A percentile compares a stretch with the other conserved stretches of the same genome.
Conservation (phyloP, 305 asterid genomes). For the Solanum hybrid region DNA sequence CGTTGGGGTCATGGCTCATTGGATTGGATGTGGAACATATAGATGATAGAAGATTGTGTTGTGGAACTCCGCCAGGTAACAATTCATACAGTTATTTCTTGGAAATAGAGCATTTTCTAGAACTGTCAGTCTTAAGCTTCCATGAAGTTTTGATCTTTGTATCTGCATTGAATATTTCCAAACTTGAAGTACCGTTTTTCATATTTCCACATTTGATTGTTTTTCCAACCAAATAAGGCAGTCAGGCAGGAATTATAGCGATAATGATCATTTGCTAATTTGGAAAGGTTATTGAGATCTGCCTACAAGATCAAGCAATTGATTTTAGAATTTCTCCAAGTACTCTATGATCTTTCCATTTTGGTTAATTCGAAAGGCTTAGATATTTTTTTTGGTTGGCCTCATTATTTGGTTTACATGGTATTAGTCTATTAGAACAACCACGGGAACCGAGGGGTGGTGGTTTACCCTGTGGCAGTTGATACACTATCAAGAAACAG, state of each 20-base stretch:
- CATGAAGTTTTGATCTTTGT: not conserved
- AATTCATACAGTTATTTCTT: not conserved
- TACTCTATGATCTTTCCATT: not conserved
- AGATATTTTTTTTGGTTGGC: not conserved
- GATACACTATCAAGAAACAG: not conserved
- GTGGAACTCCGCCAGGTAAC: constrained; percentile 98
- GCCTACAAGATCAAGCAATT: not conserved
- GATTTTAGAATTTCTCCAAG: not conserved
- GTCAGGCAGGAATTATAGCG: not conserved
- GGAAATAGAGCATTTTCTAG: not conserved
- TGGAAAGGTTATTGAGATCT: not conserved
- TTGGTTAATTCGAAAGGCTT: not conserved
- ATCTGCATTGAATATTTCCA: not conserved
- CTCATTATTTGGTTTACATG: not conserved
- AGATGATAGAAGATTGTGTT: constrained; percentile 84
- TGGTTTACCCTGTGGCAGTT: not conserved
- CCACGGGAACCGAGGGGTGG: not conserved
- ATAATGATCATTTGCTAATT: not conserved
- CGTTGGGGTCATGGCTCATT: constrained; percentile 84
- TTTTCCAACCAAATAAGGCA: not conserved
- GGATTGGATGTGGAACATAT: constrained; percentile 95
- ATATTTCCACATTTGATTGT: not conserved
- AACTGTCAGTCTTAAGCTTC: not conserved
- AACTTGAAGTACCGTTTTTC: not conserved
- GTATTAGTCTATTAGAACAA: not conserved